Evolutionary conservation across 2,329 filamentous ascomycete genomes (phyloP).

Genomic region (Phialophora expanda): DNA sequence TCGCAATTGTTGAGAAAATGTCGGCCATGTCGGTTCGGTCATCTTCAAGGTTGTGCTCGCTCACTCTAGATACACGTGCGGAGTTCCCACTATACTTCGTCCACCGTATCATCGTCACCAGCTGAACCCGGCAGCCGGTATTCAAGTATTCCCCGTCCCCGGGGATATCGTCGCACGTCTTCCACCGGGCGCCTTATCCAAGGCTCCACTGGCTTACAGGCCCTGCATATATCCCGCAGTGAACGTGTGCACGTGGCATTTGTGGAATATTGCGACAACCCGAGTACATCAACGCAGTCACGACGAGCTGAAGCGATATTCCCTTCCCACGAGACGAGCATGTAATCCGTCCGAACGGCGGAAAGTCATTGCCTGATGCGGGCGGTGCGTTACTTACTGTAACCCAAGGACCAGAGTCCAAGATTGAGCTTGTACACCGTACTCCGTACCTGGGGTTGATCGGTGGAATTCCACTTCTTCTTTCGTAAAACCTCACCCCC

Average conservation of each 20-base stretch:
- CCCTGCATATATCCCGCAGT: background rate
- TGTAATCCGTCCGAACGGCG: background rate
- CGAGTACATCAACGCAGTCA: background rate
- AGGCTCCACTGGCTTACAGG: slow-evolving; percentile 1
- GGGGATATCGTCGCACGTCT: background rate
- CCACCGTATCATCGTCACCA: background rate
- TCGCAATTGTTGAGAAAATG: background rate
- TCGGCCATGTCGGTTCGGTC: background rate
- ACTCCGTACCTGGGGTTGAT: background rate
- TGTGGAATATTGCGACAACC: background rate
- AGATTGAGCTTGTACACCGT: background rate
- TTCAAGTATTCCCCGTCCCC: background rate
- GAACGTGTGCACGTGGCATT: background rate
- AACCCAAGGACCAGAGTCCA: background rate
- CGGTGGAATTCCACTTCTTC: background rate
- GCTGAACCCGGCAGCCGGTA: background rate
- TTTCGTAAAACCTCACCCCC: background rate
- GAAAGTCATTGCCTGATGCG: slow-evolving; percentile 1
- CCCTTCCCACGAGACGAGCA: background rate
- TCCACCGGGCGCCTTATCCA: background rate
- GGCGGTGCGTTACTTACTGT: background rate
- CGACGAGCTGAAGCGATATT: background rate
- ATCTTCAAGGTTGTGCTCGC: background rate
- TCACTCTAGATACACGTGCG: background rate
- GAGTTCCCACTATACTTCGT: background rate